Percentiles rank a stretch among this genome's conserved stretches.
Evolutionary conservation across 192 early-diverging fungal genomes (phyloP).

Genomic region (Jimgerdemannia lactiflua): DNA sequence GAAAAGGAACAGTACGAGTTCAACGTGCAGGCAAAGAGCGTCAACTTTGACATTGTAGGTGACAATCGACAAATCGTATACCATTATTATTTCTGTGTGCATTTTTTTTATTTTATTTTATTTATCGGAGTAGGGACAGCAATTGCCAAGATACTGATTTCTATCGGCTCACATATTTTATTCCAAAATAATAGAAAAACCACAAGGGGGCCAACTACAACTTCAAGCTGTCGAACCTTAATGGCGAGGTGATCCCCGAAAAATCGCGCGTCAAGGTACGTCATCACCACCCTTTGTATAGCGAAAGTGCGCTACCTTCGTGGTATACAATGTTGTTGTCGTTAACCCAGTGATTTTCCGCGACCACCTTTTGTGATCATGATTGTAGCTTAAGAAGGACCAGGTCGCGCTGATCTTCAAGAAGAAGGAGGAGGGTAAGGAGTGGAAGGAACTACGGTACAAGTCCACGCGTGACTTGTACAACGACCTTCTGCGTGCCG

Average conservation of each 20-base stretch:
- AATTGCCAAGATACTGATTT: slow-evolving; percentile 3
- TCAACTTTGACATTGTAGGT: slow-evolving; percentile 22
- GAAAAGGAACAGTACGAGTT: slow-evolving; percentile 10
- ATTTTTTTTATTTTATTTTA: too few species aligned
- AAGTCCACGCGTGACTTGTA: slow-evolving; percentile 9
- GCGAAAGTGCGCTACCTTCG: too few species aligned
- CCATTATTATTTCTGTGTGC: too few species aligned
- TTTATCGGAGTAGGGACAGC: background rate
- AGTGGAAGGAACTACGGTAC: slow-evolving; percentile 15
- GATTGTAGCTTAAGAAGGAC: slow-evolving; percentile 14
- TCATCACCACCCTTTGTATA: too few species aligned
- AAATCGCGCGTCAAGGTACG: slow-evolving; percentile 13
- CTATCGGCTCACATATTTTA: too few species aligned
- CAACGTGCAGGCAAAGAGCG: slow-evolving; percentile 8
- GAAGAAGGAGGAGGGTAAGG: slow-evolving; percentile 17
- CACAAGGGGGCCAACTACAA: slow-evolving; percentile 19
- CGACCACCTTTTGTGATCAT: background rate
- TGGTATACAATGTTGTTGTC: too few species aligned
- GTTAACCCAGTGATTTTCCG: background rate
- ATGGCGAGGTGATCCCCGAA: slow-evolving; percentile 8
- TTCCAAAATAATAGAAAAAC: slow-evolving; percentile 5
- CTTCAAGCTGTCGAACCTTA: slow-evolving; percentile 15
- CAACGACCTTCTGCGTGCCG: slow-evolving; percentile 13
- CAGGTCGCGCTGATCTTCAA: slow-evolving; percentile 16
- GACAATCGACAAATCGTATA: too few species aligned